These are phyloP conservation scores for Chimonanthus praecox DNA, from an alignment of 164 flowering plant species.

Conservation along the genomic window DNA sequence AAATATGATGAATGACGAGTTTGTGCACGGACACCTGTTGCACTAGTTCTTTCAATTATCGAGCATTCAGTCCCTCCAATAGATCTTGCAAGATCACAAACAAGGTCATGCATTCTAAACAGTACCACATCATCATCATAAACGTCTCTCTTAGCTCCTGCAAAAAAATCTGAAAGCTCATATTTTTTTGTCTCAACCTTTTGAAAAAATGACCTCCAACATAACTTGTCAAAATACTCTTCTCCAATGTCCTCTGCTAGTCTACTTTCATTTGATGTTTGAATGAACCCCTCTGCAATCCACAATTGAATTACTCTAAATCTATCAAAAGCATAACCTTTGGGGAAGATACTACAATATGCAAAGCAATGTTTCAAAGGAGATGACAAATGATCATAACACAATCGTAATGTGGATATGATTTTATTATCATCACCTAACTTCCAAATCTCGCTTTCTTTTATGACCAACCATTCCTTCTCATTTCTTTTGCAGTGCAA, in stretches of 20 bases:
- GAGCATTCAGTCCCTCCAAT: neutral
- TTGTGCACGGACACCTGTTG: neutral
- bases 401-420: neutral
- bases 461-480: constrained; percentile 1
- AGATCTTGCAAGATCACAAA: constrained; percentile 1
- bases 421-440: neutral
- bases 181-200: too few species aligned
- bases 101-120: constrained; percentile 1
- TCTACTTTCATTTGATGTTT: neutral
- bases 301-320: constrained; percentile 11
- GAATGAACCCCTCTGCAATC: constrained; percentile 8
- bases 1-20: too few species aligned
- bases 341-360: constrained; percentile 16
- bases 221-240: neutral
- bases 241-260: neutral
- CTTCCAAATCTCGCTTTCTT: neutral
- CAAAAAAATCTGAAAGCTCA: too few species aligned
- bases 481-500: constrained; percentile 4
- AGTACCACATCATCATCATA: too few species aligned
- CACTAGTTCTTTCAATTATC: neutral
- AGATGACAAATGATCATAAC: constrained; percentile 2
- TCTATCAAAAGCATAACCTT: constrained; percentile 2
- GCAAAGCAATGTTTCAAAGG: constrained; percentile 14
- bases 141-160: too few species aligned
- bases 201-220: neutral